phyloP scores from a whole-genome alignment of 73 alveolate genomes.

The Stentor roeselii region DNA sequence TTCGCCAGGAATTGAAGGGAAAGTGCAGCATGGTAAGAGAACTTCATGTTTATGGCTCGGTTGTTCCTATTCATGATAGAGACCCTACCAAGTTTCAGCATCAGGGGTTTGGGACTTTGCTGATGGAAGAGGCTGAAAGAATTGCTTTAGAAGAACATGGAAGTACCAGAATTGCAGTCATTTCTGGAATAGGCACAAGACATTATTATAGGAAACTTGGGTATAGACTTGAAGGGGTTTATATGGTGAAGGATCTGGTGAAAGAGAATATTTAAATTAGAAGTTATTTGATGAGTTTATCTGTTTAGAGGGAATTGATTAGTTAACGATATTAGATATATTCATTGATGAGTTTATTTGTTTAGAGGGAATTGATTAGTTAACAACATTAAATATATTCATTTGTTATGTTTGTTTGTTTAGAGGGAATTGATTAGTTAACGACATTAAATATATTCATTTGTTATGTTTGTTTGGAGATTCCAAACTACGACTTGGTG shows the following conservation, averaged over 20 bases:
- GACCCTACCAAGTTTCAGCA: slow-evolving; percentile 96
- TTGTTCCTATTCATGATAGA: slow-evolving; percentile 96
- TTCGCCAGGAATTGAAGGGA: slow-evolving; percentile 72
- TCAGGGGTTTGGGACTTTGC: slow-evolving; percentile 96
- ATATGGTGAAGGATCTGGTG: slow-evolving; percentile 84
- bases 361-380: too few species aligned
- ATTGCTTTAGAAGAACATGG: slow-evolving; percentile 97
- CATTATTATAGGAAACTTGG: slow-evolving; percentile 94
- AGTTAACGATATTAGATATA: too few species aligned
- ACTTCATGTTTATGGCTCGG: slow-evolving; percentile 96
- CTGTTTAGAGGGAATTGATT: too few species aligned
- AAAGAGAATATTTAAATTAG: too few species aligned
- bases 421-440: too few species aligned
- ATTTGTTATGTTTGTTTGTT: too few species aligned
- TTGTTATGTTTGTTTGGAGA: too few species aligned
- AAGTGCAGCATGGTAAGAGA: slow-evolving; percentile 95
- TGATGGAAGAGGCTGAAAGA: slow-evolving; percentile 99
- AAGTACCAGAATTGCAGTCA: slow-evolving; percentile 86
- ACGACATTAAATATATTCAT: too few species aligned
- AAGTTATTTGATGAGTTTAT: too few species aligned
- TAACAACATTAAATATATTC: too few species aligned
- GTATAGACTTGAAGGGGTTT: slow-evolving; percentile 88
- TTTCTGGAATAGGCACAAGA: slow-evolving; percentile 96
- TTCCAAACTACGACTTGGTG: not conserved
- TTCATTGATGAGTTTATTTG: too few species aligned